These are phyloP conservation scores for Limonium bicolor DNA, from an alignment of 148 eudicot species.

Conservation along the genomic window DNA sequence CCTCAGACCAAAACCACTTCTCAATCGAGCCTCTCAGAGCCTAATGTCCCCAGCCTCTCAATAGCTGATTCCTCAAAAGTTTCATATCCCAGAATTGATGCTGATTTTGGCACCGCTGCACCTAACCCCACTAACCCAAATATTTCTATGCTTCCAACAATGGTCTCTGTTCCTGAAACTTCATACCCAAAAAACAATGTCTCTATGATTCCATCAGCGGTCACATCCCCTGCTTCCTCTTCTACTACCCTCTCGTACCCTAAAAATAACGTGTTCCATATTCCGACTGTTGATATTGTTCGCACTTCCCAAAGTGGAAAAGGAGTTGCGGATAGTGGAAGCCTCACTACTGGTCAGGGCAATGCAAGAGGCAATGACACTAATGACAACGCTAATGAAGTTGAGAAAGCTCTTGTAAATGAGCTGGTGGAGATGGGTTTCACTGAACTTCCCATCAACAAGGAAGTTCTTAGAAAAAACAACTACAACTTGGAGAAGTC, in stretches of 20 bases:
- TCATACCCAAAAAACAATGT: too few species aligned
- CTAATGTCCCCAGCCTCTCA: background rate
- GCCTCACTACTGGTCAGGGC: background rate
- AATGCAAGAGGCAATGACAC: conserved; percentile 2
- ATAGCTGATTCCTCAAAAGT: background rate
- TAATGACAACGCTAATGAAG: conserved; percentile 8
- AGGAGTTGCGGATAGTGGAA: too few species aligned
- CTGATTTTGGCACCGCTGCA: too few species aligned
- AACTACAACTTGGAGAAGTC: conserved; percentile 43
- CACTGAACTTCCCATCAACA: conserved; percentile 39
- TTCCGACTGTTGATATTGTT: too few species aligned
- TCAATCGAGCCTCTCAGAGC: background rate
- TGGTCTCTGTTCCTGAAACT: too few species aligned
- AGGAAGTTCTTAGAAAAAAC: conserved; percentile 39
- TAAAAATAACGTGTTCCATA: too few species aligned
- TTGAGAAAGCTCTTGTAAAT: conserved; percentile 33
- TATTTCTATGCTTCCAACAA: too few species aligned
- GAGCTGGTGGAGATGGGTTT: conserved; percentile 67
- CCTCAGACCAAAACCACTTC: background rate
- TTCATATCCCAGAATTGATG: conserved; percentile 18
- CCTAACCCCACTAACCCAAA: too few species aligned
- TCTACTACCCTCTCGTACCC: too few species aligned
- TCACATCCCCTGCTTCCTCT: too few species aligned
- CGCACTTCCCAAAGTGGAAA: too few species aligned
- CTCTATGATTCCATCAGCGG: too few species aligned